Conservation (phyloP, 2,329 filamentous ascomycete species). For the Stagonosporopsis cucurbitacearum region DNA sequence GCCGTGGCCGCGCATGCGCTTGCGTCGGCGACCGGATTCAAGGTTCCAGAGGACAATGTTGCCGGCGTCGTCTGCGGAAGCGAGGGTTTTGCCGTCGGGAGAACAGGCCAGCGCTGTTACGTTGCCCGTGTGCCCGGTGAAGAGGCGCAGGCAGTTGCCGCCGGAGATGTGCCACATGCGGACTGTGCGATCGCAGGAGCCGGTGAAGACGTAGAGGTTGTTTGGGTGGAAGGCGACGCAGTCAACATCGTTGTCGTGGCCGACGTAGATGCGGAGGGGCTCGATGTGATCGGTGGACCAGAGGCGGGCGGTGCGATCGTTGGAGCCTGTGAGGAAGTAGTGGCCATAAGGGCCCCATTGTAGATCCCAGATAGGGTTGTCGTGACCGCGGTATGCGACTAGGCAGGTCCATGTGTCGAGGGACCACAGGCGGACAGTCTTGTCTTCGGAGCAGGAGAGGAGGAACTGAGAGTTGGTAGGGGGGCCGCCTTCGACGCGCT, state of each 20-base stretch:
- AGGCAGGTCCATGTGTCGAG: slow-evolving; percentile 90
- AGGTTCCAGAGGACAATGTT: slow-evolving; percentile 96
- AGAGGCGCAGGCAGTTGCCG: slow-evolving; percentile 86
- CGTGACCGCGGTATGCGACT: slow-evolving; percentile 92
- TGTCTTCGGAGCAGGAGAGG: slow-evolving; percentile 86
- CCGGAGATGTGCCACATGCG: slow-evolving; percentile 96
- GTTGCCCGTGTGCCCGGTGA: slow-evolving; percentile 88
- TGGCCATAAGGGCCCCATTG: slow-evolving; percentile 92
- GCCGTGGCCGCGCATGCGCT: slow-evolving; percentile 91
- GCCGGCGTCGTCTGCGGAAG: slow-evolving; percentile 85
- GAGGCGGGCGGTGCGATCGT: slow-evolving; percentile 87
- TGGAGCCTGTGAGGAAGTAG: slow-evolving; percentile 88
- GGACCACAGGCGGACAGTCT: slow-evolving; percentile 90
- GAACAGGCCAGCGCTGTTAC: slow-evolving; percentile 85
- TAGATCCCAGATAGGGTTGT: slow-evolving; percentile 86
- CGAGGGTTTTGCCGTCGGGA: slow-evolving; percentile 87
- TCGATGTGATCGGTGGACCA: slow-evolving; percentile 95
- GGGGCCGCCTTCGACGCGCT: slow-evolving; percentile 55
- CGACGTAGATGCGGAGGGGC: slow-evolving; percentile 84
- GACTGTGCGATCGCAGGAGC: slow-evolving; percentile 89
- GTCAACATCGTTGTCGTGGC: slow-evolving; percentile 93
- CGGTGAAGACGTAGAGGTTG: slow-evolving; percentile 90
- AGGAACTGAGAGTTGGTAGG: slow-evolving; percentile 74
- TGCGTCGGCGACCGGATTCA: slow-evolving; percentile 81
- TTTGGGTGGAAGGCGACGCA: slow-evolving; percentile 94